Base-by-base conservation (phyloP, 495 filamentous ascomycete species). In the Xylaria grammica region DNA sequence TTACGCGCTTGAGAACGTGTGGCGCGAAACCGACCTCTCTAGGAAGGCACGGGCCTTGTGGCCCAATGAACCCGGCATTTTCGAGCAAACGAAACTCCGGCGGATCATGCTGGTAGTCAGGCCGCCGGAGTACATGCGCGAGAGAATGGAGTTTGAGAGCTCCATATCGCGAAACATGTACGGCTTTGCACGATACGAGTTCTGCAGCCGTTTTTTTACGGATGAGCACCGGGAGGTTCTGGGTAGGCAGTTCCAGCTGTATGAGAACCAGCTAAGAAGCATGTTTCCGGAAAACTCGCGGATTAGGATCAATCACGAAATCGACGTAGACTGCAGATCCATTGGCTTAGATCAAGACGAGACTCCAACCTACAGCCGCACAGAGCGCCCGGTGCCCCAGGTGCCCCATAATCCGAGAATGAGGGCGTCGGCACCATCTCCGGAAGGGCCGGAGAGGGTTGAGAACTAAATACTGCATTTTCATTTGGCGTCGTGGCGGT, bases 21-120 rank as follows among this genome's bases (percentile, higher is more conserved):
- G 27, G 30, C 24, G 1, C 36, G 0, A 0, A 0, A 8, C 17
- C 3, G 6, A 22, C 24, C 38, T 58, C 38, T 4, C 24, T 24
- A 0, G 34, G 1, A 32, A 32, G 17, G n/a, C 17, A 8, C 9
- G 20, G 10, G 13, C 6, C 3, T 4, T 44, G 4, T 51, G 22
- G 48, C n/a, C 13, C 22, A 19, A 26, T 19, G n/a, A 6, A 4
- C n/a, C 8, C 3, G 34, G 1, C 13, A 9, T 40, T 40, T 55
- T 55, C 13, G 5, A 4, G 11, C 10, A 10, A 55, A 11, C 1
- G 15, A 55, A 36, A 15, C 40, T 48, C 26, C 32, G 30, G 40
- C 38, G 46, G 56, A 45, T 59, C n/a, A n/a, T 59, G 56, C 56
- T 59, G 1, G 56, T 48, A 0, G 26, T 17, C 4, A 46, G 27